These are phyloP conservation scores for Cyberlindnera lachancei DNA, from an alignment of 805 yeast species.

Conservation along the genomic window DNA sequence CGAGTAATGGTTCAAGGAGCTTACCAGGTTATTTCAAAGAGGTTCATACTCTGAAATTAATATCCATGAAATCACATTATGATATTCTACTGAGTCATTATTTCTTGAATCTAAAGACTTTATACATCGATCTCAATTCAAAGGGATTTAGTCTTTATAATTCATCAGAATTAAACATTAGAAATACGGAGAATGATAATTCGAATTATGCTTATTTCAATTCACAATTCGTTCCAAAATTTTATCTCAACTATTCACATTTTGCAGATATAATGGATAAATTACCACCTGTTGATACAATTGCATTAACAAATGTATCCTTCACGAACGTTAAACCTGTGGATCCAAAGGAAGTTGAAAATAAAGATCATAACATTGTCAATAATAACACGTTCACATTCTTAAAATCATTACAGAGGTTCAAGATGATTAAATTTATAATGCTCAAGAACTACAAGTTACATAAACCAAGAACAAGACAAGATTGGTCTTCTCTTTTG, in stretches of 20 bases:
- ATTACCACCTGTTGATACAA: constrained; percentile 12
- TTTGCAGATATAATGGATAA: constrained; percentile 15
- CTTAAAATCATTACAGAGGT: constrained; percentile 24
- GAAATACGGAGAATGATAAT: constrained; percentile 16
- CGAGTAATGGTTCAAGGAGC: constrained; percentile 29
- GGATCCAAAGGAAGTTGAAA: constrained; percentile 20
- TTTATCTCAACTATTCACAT: constrained; percentile 17
- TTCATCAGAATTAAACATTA: constrained; percentile 11
- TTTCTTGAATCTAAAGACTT: constrained; percentile 30
- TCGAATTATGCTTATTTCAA: constrained; percentile 22
- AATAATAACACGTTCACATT: constrained; percentile 30
- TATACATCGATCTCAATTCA: constrained; percentile 44
- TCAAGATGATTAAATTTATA: constrained; percentile 28
- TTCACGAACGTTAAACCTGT: constrained; percentile 21
- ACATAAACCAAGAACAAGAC: constrained; percentile 30
- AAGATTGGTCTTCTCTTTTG: constrained; percentile 31
- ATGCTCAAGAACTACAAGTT: constrained; percentile 29
- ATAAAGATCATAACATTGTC: constrained; percentile 25
- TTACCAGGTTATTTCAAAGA: constrained; percentile 34
- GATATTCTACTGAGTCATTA: constrained; percentile 45
- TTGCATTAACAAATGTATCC: constrained; percentile 18
- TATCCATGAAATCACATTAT: constrained; percentile 32
- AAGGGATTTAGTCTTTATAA: constrained; percentile 29
- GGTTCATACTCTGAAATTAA: constrained; percentile 31
- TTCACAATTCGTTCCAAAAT: constrained; percentile 23